Evolutionary conservation across 2,329 filamentous ascomycete genomes (phyloP).

Genomic region (Xylaria sp.): DNA sequence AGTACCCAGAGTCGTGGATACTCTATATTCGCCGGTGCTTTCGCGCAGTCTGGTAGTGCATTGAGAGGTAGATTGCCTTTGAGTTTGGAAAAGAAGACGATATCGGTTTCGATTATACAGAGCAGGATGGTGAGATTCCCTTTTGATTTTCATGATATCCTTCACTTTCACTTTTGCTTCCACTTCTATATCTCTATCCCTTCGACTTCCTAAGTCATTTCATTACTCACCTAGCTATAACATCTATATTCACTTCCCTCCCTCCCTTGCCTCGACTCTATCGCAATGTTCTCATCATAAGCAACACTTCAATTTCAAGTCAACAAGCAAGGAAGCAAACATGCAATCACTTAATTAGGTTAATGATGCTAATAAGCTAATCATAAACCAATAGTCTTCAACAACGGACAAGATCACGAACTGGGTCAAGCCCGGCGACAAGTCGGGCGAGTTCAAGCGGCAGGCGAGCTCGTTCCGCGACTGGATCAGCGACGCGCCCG

Average conservation of each 20-base stretch:
- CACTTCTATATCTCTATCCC: no score
- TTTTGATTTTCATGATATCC: neutral
- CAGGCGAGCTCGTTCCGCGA: slow-evolving; percentile 84
- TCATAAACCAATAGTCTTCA: no score
- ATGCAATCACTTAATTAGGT: no score
- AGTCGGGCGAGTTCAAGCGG: slow-evolving; percentile 91
- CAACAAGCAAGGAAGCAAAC: no score
- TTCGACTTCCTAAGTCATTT: no score
- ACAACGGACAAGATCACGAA: slow-evolving; percentile 72
- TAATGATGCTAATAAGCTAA: no score
- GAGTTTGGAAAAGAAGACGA: neutral
- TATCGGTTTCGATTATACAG: slow-evolving; percentile 13
- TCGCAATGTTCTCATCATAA: neutral
- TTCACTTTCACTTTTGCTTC: no score
- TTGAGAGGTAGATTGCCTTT: neutral
- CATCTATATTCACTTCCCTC: no score
- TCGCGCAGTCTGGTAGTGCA: neutral
- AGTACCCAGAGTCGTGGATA: neutral
- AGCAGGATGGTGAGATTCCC: slow-evolving; percentile 44
- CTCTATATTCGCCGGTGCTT: neutral
- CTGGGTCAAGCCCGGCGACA: slow-evolving; percentile 83
- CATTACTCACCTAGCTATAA: neutral
- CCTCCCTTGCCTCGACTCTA: neutral
- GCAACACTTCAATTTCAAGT: no score
- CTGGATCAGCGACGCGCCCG: slow-evolving; percentile 77